Conservation (phyloP, 1,139 yeast species). For the Tardiomyces digboiensis region DNA sequence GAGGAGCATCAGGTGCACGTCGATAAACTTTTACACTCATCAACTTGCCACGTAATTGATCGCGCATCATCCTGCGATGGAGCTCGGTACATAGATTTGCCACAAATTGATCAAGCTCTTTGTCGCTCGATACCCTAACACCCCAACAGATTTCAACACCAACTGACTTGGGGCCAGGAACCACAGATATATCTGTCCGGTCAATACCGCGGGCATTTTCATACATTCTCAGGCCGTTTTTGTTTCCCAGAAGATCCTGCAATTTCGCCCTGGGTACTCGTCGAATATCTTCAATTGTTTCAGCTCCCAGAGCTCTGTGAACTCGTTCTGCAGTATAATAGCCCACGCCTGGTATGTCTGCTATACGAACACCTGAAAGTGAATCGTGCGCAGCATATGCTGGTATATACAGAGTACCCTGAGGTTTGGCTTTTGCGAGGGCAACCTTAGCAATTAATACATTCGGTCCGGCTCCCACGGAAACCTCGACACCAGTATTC, state of each 20-base stretch:
- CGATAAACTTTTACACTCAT: slow-evolving; percentile 56
- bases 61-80: slow-evolving; percentile 37
- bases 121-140: slow-evolving; percentile 53
- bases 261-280: slow-evolving; percentile 31
- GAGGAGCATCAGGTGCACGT: slow-evolving; percentile 56
- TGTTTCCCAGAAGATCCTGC: slow-evolving; percentile 47
- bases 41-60: slow-evolving; percentile 44
- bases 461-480: slow-evolving; percentile 68
- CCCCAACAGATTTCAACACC: slow-evolving; percentile 94
- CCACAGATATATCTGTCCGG: slow-evolving; percentile 40
- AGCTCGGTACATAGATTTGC: slow-evolving; percentile 52
- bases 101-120: slow-evolving; percentile 58
- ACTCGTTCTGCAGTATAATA: slow-evolving; percentile 39
- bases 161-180: slow-evolving; percentile 56
- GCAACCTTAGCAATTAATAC: slow-evolving; percentile 77
- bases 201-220: slow-evolving; percentile 63
- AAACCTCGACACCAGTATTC: slow-evolving; percentile 55
- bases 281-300: slow-evolving; percentile 32
- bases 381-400: slow-evolving; percentile 28
- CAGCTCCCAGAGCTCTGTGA: slow-evolving; percentile 16
- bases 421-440: slow-evolving; percentile 67
- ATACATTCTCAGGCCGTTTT: slow-evolving; percentile 56
- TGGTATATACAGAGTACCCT: slow-evolving; percentile 42
- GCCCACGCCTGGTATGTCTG: slow-evolving; percentile 85
- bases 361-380: slow-evolving; percentile 37